phyloP scores from a whole-genome alignment of 805 yeast species.

The Kodamaea sagamina region DNA sequence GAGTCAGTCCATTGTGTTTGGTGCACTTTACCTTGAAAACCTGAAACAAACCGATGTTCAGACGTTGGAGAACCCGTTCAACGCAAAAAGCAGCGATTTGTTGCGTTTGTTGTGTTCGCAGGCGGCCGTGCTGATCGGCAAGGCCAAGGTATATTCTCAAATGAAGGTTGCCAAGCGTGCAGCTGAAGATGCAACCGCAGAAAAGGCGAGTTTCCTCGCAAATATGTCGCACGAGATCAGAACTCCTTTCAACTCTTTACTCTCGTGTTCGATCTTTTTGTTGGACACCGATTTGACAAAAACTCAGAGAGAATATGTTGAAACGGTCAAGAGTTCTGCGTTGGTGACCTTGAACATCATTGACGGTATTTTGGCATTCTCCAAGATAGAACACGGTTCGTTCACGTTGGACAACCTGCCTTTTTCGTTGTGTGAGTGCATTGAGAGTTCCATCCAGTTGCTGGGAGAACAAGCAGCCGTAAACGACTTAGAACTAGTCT shows the following conservation, averaged over 20 bases:
- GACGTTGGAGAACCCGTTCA: conserved; percentile 18
- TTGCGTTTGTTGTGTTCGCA: conserved; percentile 49
- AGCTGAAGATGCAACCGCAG: conserved; percentile 56
- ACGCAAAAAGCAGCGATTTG: conserved; percentile 39
- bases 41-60: conserved; percentile 14
- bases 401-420: conserved; percentile 46
- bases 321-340: conserved; percentile 52
- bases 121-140: conserved; percentile 53
- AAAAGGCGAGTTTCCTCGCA: conserved; percentile 53
- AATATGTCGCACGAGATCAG: conserved; percentile 61
- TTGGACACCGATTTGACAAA: conserved; percentile 47
- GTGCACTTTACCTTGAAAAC: conserved; percentile 48
- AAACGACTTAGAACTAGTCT: conserved; percentile 47
- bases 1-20: conserved; percentile 42
- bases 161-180: conserved; percentile 45
- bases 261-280: conserved; percentile 50
- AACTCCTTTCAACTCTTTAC: conserved; percentile 55
- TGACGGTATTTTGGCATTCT: conserved; percentile 55
- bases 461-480: conserved; percentile 50
- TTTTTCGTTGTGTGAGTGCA: conserved; percentile 46
- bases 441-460: conserved; percentile 49
- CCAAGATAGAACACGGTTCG: conserved; percentile 57
- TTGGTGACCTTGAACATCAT: conserved; percentile 53
- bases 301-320: conserved; percentile 52
- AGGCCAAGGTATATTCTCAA: conserved; percentile 47